phyloP scores from a whole-genome alignment of 331 rosid species.

The Malus hybrid region DNA sequence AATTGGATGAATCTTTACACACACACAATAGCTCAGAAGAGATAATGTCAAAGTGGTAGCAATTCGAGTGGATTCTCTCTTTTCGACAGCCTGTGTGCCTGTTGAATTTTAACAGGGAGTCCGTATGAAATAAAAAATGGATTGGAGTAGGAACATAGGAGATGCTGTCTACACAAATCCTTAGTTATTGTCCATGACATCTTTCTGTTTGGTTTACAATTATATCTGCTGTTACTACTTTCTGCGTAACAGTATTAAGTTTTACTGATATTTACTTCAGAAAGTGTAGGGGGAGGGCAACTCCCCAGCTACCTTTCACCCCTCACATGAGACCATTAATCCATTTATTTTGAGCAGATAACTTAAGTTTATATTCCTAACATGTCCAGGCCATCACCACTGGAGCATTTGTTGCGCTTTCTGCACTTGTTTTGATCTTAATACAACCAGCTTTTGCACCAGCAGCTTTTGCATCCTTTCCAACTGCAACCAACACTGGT shows the following conservation, averaged over 20 bases:
- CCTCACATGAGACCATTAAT: background rate
- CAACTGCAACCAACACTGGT: slow-evolving; percentile 51
- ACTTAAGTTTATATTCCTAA: background rate
- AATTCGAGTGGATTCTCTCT: background rate
- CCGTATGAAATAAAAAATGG: background rate
- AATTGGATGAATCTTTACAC: background rate
- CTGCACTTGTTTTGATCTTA: slow-evolving; percentile 55
- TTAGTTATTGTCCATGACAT: background rate
- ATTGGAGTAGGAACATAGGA: background rate
- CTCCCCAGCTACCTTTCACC: background rate
- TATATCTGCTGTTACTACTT: background rate
- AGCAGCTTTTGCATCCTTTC: slow-evolving; percentile 69
- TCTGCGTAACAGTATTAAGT: background rate
- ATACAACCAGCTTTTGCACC: slow-evolving; percentile 74
- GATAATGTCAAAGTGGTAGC: background rate
- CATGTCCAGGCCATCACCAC: slow-evolving; percentile 44
- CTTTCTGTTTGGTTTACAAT: background rate
- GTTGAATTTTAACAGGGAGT: background rate
- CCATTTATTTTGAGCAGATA: background rate
- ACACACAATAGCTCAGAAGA: background rate
- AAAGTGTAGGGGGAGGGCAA: background rate
- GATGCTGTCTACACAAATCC: background rate
- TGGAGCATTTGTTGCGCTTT: slow-evolving; percentile 41
- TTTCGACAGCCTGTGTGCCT: background rate
- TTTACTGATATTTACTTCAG: background rate